phyloP scores from a whole-genome alignment of 495 filamentous ascomycete species.

The Talaromyces borbonicus region DNA sequence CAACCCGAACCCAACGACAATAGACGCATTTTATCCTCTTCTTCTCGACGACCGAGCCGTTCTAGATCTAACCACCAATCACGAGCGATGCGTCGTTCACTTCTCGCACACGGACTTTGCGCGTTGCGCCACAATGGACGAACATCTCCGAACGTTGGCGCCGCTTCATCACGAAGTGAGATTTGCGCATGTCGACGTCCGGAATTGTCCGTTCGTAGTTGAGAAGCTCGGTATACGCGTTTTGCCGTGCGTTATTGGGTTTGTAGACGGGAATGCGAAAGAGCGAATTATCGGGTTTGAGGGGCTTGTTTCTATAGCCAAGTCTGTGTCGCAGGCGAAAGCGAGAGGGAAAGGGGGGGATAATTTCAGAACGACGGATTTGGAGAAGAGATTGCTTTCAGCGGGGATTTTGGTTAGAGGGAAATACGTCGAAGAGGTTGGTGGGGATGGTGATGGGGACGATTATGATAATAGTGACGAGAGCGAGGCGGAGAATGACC shows the following conservation, averaged over 20 bases:
- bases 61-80: constrained; percentile 59
- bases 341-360: constrained; percentile 40
- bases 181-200: constrained; percentile 60
- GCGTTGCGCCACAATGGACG: constrained; percentile 62
- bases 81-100: constrained; percentile 57
- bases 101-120: constrained; percentile 69
- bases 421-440: constrained; percentile 38
- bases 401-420: constrained; percentile 48
- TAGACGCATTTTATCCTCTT: constrained; percentile 43
- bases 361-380: constrained; percentile 48
- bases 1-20: constrained; percentile 7
- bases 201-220: constrained; percentile 63
- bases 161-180: constrained; percentile 56
- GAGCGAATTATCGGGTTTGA: constrained; percentile 71
- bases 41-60: constrained; percentile 55
- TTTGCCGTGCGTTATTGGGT: constrained; percentile 66
- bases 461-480: constrained; percentile 19
- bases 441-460: constrained; percentile 15
- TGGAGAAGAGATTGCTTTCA: constrained; percentile 54
- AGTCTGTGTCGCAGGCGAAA: constrained; percentile 23
- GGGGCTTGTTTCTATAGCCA: constrained; percentile 46
- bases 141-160: constrained; percentile 51
- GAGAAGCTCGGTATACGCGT: constrained; percentile 60
- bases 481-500: constrained; percentile 19
- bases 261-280: constrained; percentile 55